A percentile compares a stretch with the other conserved stretches of the same genome.
These are phyloP conservation scores for Umbilicus rupestris DNA, from an alignment of 164 flowering plant genomes.

Conservation along the genomic window DNA sequence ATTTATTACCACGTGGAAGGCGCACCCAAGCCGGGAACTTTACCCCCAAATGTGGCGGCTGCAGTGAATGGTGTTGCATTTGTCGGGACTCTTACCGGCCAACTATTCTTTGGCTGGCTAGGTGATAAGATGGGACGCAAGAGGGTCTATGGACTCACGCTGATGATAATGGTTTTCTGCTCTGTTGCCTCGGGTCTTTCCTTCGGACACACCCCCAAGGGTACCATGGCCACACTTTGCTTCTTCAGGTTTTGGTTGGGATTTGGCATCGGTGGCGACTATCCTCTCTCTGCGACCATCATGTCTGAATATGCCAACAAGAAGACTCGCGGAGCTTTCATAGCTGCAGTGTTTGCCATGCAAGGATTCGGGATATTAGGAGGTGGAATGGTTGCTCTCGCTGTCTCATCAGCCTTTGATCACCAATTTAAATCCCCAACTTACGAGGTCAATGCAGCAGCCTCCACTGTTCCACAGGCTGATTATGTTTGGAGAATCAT, in stretches of 20 bases:
- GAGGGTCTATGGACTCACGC: constrained; percentile 5
- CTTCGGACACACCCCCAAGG: not conserved
- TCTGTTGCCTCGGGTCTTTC: constrained; percentile 9
- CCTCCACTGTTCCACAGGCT: not conserved
- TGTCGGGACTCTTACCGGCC: not conserved
- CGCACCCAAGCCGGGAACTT: not conserved
- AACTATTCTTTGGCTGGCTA: constrained; percentile 8
- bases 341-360: constrained; percentile 5
- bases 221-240: constrained; percentile 7
- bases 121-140: constrained; percentile 11
- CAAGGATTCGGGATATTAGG: constrained; percentile 2
- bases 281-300: constrained; percentile 6
- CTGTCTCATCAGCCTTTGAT: not conserved
- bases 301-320: constrained; percentile 9
- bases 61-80: constrained; percentile 9
- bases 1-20: constrained; percentile 3
- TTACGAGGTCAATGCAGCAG: not conserved
- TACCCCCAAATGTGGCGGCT: constrained; percentile 6
- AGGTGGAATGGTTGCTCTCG: not conserved
- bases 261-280: constrained; percentile 7
- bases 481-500: constrained; percentile 6
- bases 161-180: constrained; percentile 3
- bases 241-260: constrained; percentile 8
- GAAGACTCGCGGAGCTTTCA: constrained; percentile 7
- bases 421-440: not conserved